Conservation (phyloP, 169 alveolate species). For the Cryptosporidium andersoni region DNA sequence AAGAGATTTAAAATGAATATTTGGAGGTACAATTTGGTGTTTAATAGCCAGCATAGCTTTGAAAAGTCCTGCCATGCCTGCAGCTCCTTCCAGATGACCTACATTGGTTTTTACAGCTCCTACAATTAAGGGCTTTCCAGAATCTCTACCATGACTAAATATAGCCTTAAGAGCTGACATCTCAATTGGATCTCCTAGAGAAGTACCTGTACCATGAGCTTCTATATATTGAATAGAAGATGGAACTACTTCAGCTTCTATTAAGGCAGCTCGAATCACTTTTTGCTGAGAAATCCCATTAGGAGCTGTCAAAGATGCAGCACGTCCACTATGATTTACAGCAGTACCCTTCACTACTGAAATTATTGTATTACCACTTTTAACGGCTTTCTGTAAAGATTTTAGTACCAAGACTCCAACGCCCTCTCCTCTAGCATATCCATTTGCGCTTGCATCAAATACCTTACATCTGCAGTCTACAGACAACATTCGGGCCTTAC, state of each 20-base stretch:
- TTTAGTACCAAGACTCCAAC: constrained; percentile 76
- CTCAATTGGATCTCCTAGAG: constrained; percentile 81
- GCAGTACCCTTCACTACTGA: constrained; percentile 78
- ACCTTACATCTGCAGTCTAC: constrained; percentile 81
- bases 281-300: constrained; percentile 81
- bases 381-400: constrained; percentile 71
- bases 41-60: constrained; percentile 77
- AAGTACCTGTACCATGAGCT: constrained; percentile 83
- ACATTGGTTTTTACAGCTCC: constrained; percentile 84
- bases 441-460: constrained; percentile 82
- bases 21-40: constrained; percentile 78
- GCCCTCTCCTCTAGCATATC: constrained; percentile 82
- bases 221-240: constrained; percentile 74
- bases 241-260: constrained; percentile 73
- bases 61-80: constrained; percentile 80
- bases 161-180: constrained; percentile 77
- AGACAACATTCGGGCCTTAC: constrained; percentile 81
- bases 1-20: constrained; percentile 78
- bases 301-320: constrained; percentile 82
- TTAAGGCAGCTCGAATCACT: constrained; percentile 77
- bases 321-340: constrained; percentile 80
- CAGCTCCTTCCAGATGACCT: constrained; percentile 85
- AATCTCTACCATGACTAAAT: constrained; percentile 73
- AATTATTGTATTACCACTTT: constrained; percentile 64
- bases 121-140: constrained; percentile 77